Percentiles rank a stretch among this genome's conserved stretches.
phyloP scores from a whole-genome alignment of 176 grass and related monocot genomes.

The Lolium multiflorum region DNA sequence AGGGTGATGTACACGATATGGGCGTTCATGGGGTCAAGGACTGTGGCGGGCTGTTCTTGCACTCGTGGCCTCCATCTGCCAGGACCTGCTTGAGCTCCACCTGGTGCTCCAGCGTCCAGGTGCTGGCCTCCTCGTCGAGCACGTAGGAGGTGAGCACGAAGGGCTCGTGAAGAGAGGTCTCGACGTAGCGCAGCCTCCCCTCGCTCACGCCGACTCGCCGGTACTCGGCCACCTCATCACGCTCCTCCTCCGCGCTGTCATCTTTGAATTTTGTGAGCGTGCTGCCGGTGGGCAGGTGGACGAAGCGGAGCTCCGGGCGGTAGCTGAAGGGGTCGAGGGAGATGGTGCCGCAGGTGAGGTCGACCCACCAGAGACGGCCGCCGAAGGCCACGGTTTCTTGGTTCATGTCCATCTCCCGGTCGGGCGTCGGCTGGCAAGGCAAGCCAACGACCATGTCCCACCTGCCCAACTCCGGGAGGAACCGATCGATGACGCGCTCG shows the following conservation, averaged over 20 bases:
- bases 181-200: neutral
- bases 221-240: neutral
- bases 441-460: neutral
- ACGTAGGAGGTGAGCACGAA: neutral
- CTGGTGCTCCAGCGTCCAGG: neutral
- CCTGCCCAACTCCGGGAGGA: no score
- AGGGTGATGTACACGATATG: neutral
- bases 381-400: constrained; percentile 21
- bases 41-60: neutral
- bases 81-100: constrained; percentile 13
- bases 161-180: neutral
- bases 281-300: neutral
- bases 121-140: neutral
- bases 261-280: neutral
- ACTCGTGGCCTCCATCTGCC: neutral
- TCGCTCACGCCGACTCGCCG: constrained; percentile 15
- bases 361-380: constrained; percentile 19
- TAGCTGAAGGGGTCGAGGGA: neutral
- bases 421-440: neutral
- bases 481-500: constrained; percentile 1
- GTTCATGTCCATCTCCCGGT: constrained; percentile 14
- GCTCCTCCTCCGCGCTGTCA: neutral
- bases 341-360: neutral
- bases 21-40: neutral
- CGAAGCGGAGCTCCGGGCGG: constrained; percentile 11